Evolutionary conservation across 2,329 filamentous ascomycete genomes (phyloP).

Genomic region (Fusarium brachygibbosum): DNA sequence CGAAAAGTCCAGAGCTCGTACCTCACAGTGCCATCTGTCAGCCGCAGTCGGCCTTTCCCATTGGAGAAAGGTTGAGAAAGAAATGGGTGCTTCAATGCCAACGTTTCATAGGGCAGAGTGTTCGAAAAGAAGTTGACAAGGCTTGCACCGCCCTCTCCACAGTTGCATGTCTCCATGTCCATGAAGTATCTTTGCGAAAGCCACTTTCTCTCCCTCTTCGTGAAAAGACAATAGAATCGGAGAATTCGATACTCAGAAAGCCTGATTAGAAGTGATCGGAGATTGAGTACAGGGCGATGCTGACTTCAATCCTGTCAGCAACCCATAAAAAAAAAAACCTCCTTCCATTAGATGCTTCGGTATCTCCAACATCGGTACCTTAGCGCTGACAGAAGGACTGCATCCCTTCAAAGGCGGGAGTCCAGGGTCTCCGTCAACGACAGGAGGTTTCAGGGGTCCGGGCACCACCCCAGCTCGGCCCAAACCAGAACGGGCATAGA

Average conservation of each 20-base stretch:
- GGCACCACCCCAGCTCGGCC: conserved; percentile 13
- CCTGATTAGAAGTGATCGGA: background rate
- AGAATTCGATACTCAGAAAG: background rate
- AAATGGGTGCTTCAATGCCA: conserved; percentile 19
- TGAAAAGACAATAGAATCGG: background rate
- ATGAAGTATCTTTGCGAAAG: background rate
- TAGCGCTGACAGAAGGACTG: conserved; percentile 31
- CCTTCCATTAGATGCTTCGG: conserved; percentile 1
- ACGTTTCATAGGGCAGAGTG: conserved; percentile 42
- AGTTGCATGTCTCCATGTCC: conserved; percentile 4
- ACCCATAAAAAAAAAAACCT: background rate
- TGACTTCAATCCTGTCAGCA: background rate
- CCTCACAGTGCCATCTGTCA: conserved; percentile 35
- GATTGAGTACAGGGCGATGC: background rate
- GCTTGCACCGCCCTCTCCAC: conserved; percentile 36
- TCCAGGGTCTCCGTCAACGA: conserved; percentile 29
- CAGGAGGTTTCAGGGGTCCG: conserved; percentile 28
- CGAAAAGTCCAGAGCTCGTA: conserved; percentile 26
- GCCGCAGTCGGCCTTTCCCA: conserved; percentile 34
- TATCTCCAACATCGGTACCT: conserved; percentile 16
- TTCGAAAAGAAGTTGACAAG: conserved; percentile 6
- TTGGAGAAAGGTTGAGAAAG: conserved; percentile 13
- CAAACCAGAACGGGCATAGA: conserved; percentile 22
- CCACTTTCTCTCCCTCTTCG: background rate
- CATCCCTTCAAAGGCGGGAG: conserved; percentile 15